Evolutionary conservation across 495 filamentous ascomycete species (phyloP).

Genomic region (Cairneyella variabilis): DNA sequence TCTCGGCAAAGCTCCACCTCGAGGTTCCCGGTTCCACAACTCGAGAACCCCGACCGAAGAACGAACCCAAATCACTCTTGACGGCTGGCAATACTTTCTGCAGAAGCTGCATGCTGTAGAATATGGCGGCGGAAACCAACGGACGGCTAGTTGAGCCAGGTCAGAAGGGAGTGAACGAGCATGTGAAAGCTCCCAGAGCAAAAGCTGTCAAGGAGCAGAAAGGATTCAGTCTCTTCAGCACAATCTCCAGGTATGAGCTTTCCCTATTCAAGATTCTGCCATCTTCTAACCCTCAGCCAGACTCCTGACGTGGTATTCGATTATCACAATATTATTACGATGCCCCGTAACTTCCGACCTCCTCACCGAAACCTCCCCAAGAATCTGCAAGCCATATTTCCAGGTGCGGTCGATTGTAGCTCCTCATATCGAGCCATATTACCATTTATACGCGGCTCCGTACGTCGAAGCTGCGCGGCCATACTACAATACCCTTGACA

Average conservation of each 20-base stretch:
- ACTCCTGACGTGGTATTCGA: slow-evolving; percentile 77
- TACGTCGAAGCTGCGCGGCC: slow-evolving; percentile 75
- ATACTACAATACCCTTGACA: slow-evolving; percentile 65
- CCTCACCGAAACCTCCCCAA: slow-evolving; percentile 66
- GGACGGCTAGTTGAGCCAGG: slow-evolving; percentile 17
- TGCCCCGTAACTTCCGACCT: slow-evolving; percentile 70
- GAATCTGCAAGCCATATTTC: slow-evolving; percentile 82
- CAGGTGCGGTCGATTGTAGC: slow-evolving; percentile 59
- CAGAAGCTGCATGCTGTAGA: slow-evolving; percentile 22
- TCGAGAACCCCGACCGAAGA: not conserved
- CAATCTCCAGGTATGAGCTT: slow-evolving; percentile 56
- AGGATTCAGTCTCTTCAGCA: slow-evolving; percentile 47
- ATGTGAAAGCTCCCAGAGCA: slow-evolving; percentile 15
- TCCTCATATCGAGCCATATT: slow-evolving; percentile 84
- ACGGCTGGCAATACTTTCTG: not conserved
- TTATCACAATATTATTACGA: slow-evolving; percentile 73
- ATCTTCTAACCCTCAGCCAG: slow-evolving; percentile 39
- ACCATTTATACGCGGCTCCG: slow-evolving; percentile 74
- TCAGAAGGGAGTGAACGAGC: slow-evolving; percentile 22
- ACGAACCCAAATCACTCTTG: not conserved
- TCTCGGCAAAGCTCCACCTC: not conserved
- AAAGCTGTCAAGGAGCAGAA: slow-evolving; percentile 24
- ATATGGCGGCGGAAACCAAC: slow-evolving; percentile 22
- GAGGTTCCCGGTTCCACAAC: slow-evolving; percentile 1
- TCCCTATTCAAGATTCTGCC: not conserved